Conservation (phyloP, 1,139 yeast genomes). For the Sugiyamaella pinicola region DNA sequence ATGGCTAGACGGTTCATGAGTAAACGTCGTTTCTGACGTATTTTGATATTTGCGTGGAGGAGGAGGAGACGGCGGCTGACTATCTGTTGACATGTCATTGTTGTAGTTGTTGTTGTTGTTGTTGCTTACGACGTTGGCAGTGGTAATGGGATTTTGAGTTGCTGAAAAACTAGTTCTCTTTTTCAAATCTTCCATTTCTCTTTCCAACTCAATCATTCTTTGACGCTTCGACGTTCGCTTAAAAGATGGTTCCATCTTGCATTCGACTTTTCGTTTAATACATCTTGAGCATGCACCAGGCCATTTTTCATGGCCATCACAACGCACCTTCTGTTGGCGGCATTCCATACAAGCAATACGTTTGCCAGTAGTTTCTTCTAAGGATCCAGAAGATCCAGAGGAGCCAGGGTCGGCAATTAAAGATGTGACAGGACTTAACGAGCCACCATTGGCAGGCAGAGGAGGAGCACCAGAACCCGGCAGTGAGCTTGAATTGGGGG, state of each 20-base stretch:
- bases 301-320: conserved; percentile 77
- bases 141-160: conserved; percentile 49
- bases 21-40: neutral
- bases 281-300: conserved; percentile 89
- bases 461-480: neutral
- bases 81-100: conserved; percentile 31
- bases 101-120: too few relatives aligned
- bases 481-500: neutral
- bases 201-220: conserved; percentile 79
- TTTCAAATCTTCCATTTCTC: conserved; percentile 64
- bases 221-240: conserved; percentile 82
- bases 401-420: conserved; percentile 20
- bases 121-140: too few relatives aligned
- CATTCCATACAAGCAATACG: conserved; percentile 94
- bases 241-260: conserved; percentile 77
- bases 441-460: neutral
- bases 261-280: conserved; percentile 62
- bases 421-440: conserved; percentile 3
- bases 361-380: conserved; percentile 40
- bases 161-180: conserved; percentile 39
- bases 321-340: conserved; percentile 87
- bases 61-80: conserved; percentile 1
- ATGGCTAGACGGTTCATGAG: conserved; percentile 11
- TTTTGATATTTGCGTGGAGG: conserved; percentile 2
- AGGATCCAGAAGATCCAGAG: conserved; percentile 16